A percentile compares a stretch with the other conserved stretches of the same genome.
These are phyloP conservation scores for Hemileia vastatrix DNA, from an alignment of 1,284 basidiomycete species.

Conservation along the genomic window DNA sequence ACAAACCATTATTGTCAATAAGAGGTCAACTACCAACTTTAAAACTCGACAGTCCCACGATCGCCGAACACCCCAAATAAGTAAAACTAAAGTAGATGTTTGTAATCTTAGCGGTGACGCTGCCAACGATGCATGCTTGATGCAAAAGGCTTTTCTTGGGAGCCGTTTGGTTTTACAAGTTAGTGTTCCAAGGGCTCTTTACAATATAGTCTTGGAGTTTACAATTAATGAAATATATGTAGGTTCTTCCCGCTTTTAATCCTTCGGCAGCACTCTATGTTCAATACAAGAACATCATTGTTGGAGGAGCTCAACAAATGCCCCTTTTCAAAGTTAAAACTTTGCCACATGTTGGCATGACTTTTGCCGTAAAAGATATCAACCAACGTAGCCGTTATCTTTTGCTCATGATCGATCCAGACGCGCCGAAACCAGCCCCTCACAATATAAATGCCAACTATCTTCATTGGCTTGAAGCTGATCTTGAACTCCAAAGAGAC, in stretches of 20 bases:
- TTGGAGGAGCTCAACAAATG: conserved; percentile 17
- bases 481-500: neutral
- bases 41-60: too few species aligned
- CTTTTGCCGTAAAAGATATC: too few species aligned
- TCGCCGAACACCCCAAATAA: conserved; percentile 2
- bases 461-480: conserved; percentile 8
- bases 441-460: neutral
- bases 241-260: conserved; percentile 5
- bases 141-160: conserved; percentile 12
- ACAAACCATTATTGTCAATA: too few species aligned
- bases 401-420: too few species aligned
- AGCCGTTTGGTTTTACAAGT: conserved; percentile 10
- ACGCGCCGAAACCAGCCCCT: too few species aligned
- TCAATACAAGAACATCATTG: conserved; percentile 5
- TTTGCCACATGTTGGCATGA: too few species aligned
- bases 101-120: neutral
- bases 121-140: conserved; percentile 5
- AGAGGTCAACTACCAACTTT: too few species aligned
- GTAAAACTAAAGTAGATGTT: neutral
- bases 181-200: neutral
- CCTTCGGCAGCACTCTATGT: conserved; percentile 7
- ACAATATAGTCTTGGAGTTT: too few species aligned
- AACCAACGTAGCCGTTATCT: too few species aligned
- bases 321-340: too few species aligned
- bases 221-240: too few species aligned